phyloP scores from a whole-genome alignment of 805 yeast genomes.

The Jamesozyma piceae region DNA sequence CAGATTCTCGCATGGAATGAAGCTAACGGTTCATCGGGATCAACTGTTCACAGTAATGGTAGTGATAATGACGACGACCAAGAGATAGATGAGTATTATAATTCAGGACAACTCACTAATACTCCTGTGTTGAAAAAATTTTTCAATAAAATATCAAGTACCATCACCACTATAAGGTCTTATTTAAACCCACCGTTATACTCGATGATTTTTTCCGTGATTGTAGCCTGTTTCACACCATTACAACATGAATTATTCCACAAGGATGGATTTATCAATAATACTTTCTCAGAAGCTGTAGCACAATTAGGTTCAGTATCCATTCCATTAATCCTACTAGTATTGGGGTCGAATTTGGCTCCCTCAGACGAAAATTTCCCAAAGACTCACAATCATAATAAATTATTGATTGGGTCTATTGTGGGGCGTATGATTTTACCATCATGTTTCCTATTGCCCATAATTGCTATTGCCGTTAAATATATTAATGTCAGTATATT shows the following conservation, averaged over 20 bases:
- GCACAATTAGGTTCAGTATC: slow-evolving; percentile 64
- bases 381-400: slow-evolving; percentile 50
- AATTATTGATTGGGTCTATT: slow-evolving; percentile 58
- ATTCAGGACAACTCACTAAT: background rate
- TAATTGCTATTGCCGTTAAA: slow-evolving; percentile 56
- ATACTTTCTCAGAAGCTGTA: slow-evolving; percentile 56
- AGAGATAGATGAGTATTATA: background rate
- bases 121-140: slow-evolving; percentile 11
- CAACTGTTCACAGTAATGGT: background rate
- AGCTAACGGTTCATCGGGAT: background rate
- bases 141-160: slow-evolving; percentile 5
- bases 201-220: slow-evolving; percentile 60
- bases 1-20: slow-evolving; percentile 16
- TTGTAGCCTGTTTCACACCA: slow-evolving; percentile 58
- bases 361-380: slow-evolving; percentile 64
- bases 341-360: slow-evolving; percentile 67
- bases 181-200: slow-evolving; percentile 78
- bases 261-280: slow-evolving; percentile 51
- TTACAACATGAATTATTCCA: slow-evolving; percentile 50
- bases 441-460: slow-evolving; percentile 55
- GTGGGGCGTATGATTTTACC: slow-evolving; percentile 74
- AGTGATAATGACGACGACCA: background rate
- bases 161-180: slow-evolving; percentile 24
- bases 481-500: slow-evolving; percentile 55
- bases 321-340: slow-evolving; percentile 66